Base-by-base conservation (phyloP, 345 rosid species). In the Populus simonii region DNA sequence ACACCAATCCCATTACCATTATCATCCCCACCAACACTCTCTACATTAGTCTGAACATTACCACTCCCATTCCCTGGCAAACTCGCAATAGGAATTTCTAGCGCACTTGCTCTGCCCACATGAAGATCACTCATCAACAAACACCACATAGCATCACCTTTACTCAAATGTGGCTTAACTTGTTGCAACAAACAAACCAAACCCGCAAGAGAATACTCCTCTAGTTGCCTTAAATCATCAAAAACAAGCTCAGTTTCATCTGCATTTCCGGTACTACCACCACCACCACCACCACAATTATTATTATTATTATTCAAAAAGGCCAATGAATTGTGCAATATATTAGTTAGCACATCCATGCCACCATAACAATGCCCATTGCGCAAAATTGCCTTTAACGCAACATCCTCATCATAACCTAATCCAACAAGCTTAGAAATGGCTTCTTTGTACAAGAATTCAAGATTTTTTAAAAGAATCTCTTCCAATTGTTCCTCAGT, bases 121-220 rank as follows among this genome's bases (percentile, higher is more conserved):
- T 95, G 92, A 66, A 95, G 96, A 83, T 95, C 97, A 81, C 93
- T 90, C 93, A 91, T 89, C 36, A 95, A 85, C 85, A 93, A 91
- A 84, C 98, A 95, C 98, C 97, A 93, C 99, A 92, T 89, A 16
- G 97, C 99, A 86, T 95, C 98, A 62, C 97, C 98, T 89, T 87
- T 91, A 77, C 91, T 93, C 88, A 95, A 72, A 77, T 85, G 88
- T 13, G 99, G 96, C 74, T 87, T 88, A 71, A 90, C 91, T 83
- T 95, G 91, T 74, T 90, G 96, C 91, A 95, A 74, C 92, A 95
- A 84, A 86, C 93, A 93, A 71, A 95, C 84, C 97, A 92, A 90
- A 68, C 89, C 93, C 2, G 92, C 92, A 68, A 95, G 92, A 0
- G 96, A 93, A 78, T 89, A 89, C 87, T 93, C 97, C 66, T 88